A percentile compares a stretch with the other conserved stretches of the same genome.
Conservation (phyloP, 208 protist species). For the Porcisia deanei region DNA sequence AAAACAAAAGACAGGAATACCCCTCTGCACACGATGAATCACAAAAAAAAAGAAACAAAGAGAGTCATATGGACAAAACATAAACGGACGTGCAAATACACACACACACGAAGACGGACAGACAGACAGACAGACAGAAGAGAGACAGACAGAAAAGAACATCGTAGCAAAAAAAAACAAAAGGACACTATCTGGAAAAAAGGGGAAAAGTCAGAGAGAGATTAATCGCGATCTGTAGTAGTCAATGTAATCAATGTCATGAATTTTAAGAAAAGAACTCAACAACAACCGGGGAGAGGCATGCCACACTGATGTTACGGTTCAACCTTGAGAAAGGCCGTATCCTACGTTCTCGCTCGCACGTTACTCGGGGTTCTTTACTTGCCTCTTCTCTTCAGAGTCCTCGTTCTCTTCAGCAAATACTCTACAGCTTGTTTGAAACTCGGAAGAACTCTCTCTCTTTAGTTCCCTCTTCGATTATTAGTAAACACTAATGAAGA, state of each 20-base stretch:
- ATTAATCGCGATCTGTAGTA: slow-evolving; percentile 11
- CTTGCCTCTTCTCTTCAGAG: neutral
- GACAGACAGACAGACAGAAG: neutral
- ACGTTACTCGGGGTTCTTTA: neutral
- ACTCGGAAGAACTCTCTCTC: neutral
- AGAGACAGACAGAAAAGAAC: neutral
- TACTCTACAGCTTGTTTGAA: neutral
- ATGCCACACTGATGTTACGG: neutral
- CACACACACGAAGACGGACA: neutral
- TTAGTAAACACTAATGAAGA: neutral
- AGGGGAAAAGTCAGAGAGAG: neutral
- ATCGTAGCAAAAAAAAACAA: neutral
- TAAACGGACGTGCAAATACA: neutral
- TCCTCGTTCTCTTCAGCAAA: neutral
- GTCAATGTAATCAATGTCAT: neutral
- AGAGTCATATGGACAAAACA: neutral
- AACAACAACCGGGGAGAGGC: too few species aligned
- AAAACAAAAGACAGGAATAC: neutral
- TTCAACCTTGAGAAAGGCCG: neutral
- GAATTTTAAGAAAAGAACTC: neutral
- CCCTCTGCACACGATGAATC: too few species aligned
- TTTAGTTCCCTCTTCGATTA: neutral
- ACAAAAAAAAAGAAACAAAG: neutral
- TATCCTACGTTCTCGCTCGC: neutral
- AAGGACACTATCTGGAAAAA: neutral